phyloP scores from a whole-genome alignment of 495 filamentous ascomycete genomes.

The Aspergillus baeticus region DNA sequence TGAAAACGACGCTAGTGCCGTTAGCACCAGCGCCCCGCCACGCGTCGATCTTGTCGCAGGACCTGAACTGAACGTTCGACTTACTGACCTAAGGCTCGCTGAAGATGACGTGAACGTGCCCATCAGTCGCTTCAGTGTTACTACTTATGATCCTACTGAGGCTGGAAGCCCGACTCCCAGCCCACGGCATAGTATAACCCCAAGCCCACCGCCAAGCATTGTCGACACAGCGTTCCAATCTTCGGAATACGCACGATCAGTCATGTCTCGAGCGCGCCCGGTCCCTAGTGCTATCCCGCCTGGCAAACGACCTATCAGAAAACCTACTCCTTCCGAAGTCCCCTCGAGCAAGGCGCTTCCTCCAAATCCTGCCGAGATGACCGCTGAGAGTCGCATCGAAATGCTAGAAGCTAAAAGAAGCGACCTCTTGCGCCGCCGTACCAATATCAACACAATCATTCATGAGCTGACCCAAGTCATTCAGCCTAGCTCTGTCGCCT shows the following conservation, averaged over 20 bases:
- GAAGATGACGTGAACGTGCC: conserved; percentile 41
- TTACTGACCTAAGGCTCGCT: conserved; percentile 29
- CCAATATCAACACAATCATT: conserved; percentile 70
- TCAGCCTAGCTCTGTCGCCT: conserved; percentile 55
- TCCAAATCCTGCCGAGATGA: conserved; percentile 58
- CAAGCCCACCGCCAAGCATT: conserved; percentile 44
- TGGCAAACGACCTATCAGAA: conserved; percentile 44
- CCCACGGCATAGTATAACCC: conserved; percentile 39
- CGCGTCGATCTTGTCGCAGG: conserved; percentile 22
- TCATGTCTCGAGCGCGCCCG: conserved; percentile 50
- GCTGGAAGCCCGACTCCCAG: conserved; percentile 35
- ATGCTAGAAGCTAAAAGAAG: conserved; percentile 66
- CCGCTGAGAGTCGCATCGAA: conserved; percentile 63
- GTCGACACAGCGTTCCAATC: conserved; percentile 34
- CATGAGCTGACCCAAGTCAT: conserved; percentile 66
- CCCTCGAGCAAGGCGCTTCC: conserved; percentile 39
- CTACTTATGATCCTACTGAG: conserved; percentile 64
- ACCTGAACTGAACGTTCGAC: conserved; percentile 20
- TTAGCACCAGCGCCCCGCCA: conserved; percentile 20
- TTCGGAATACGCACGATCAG: conserved; percentile 34
- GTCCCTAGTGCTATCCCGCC: conserved; percentile 41
- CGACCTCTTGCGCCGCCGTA: conserved; percentile 61
- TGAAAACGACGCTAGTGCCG: conserved; percentile 12
- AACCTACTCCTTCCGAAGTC: conserved; percentile 54
- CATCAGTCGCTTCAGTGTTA: conserved; percentile 69